Evolutionary conservation across 345 rosid species (phyloP).

Genomic region (Pistacia atlantica): DNA sequence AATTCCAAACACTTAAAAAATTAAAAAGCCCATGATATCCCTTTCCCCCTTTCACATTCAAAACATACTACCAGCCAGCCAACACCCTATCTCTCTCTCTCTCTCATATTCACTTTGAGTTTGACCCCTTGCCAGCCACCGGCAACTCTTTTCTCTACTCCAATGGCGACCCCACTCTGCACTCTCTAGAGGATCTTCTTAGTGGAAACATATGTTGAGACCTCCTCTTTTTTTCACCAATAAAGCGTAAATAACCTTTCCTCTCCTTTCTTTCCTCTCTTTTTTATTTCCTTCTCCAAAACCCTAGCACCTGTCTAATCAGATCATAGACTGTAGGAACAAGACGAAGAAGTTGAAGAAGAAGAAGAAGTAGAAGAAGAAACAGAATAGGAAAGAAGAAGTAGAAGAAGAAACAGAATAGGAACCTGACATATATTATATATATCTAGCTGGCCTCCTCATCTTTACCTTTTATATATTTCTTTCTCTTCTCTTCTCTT

Average conservation of each 20-base stretch:
- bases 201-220: slow-evolving; percentile 31
- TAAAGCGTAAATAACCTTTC: slow-evolving; percentile 32
- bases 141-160: slow-evolving; percentile 47
- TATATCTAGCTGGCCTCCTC: too few species aligned
- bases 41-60: slow-evolving; percentile 47
- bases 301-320: slow-evolving; percentile 38
- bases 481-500: not conserved
- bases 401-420: not conserved
- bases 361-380: not conserved
- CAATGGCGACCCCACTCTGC: slow-evolving; percentile 58
- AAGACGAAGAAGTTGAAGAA: not conserved
- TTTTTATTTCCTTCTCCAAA: slow-evolving; percentile 26
- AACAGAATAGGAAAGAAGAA: not conserved
- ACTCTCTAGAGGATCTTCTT: slow-evolving; percentile 46
- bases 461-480: not conserved
- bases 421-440: not conserved
- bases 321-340: not conserved
- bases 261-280: slow-evolving; percentile 21
- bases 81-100: slow-evolving; percentile 16
- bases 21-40: not conserved
- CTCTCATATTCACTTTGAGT: slow-evolving; percentile 59
- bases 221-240: slow-evolving; percentile 17
- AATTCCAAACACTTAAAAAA: slow-evolving; percentile 1
- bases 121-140: slow-evolving; percentile 93
- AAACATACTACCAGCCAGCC: slow-evolving; percentile 7